A percentile compares a stretch with the other conserved stretches of the same genome.
These are phyloP conservation scores for Rostrohypoxylon terebratum DNA, from an alignment of 495 filamentous ascomycete species.

Conservation along the genomic window DNA sequence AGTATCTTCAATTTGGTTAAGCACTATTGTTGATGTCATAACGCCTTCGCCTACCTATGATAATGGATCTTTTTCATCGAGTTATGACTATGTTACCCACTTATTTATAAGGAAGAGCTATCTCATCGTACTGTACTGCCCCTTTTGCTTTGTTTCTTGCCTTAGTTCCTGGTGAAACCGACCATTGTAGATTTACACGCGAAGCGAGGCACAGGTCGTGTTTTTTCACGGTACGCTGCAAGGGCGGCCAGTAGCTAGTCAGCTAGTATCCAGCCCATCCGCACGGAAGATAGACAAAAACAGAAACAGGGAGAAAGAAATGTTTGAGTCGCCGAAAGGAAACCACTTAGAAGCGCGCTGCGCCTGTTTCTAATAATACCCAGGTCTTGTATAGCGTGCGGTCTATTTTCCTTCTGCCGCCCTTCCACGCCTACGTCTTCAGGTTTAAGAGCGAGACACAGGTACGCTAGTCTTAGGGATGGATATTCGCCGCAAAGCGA, in stretches of 20 bases:
- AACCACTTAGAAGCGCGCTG: slow-evolving; percentile 33
- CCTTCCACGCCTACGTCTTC: background rate
- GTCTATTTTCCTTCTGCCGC: background rate
- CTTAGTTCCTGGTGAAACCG: background rate
- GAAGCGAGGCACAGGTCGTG: background rate
- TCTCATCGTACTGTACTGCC: slow-evolving; percentile 12
- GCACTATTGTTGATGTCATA: background rate
- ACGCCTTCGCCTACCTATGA: background rate
- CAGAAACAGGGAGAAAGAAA: background rate
- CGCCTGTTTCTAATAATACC: slow-evolving; percentile 39
- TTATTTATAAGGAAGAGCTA: slow-evolving; percentile 14
- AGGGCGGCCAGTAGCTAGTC: slow-evolving; percentile 11
- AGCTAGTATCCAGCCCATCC: background rate
- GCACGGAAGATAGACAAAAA: slow-evolving; percentile 22
- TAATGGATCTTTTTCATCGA: background rate
- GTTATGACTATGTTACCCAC: background rate
- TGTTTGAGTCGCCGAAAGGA: background rate
- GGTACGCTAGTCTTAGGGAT: background rate
- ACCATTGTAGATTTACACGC: slow-evolving; percentile 12
- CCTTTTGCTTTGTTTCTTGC: background rate
- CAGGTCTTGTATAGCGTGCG: background rate
- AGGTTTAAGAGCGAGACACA: slow-evolving; percentile 11
- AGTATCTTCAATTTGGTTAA: background rate
- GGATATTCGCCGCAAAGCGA: slow-evolving; percentile 10
- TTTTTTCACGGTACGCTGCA: slow-evolving; percentile 10